Evolutionary conservation across 2,329 filamentous ascomycete genomes (phyloP), one percentile per base, ranked within the genome.

Genomic region (Colletotrichum nymphaeae): DNA sequence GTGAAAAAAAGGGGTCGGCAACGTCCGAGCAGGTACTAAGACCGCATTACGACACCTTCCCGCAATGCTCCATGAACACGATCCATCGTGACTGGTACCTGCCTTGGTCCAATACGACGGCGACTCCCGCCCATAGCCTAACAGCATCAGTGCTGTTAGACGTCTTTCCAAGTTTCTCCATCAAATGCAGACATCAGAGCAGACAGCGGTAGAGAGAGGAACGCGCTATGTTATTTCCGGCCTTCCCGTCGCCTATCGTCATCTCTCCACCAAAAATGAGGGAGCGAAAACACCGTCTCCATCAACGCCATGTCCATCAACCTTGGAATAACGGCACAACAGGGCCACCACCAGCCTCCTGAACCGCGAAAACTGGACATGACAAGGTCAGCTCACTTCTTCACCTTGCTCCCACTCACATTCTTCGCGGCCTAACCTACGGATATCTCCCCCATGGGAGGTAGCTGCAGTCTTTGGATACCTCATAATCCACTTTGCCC

Each of bases 171-270:
- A 24, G 30, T 42, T 19, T 60, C 22, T n/a, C 22, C n/a, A 14
- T 60, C 55, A 58, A 28, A 58, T n/a, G 55, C 28, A 58, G 55
- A 58, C 22, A 60, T n/a, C 52, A 16, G 11, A 22, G 55, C 28
- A 58, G 55, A 58, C 22, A 60, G 12, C 24, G 22, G n/a, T 22
- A 32, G 12, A 37, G 11, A n/a, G 56, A 42, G 65, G 16, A 30
- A 30, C 42, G 24, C 59, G 46, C 19, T n/a, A 11, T 53, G 66
- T 69, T 59, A 60, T 53, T 60, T 72, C 69, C 66, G 55, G 66
- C 53, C 22, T 46, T 63, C 24, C 69, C 65, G 59, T 59, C 24
- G 30, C 9, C 59, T n/a, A 37, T 16, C 24, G 7, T 30, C 58
- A 52, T 35, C 49, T 64, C 66, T 52, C 58, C 57, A 53, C 52